These are phyloP conservation scores for Termitomyces sp. DNA, from an alignment of 768 basidiomycete genomes.

Conservation along the genomic window DNA sequence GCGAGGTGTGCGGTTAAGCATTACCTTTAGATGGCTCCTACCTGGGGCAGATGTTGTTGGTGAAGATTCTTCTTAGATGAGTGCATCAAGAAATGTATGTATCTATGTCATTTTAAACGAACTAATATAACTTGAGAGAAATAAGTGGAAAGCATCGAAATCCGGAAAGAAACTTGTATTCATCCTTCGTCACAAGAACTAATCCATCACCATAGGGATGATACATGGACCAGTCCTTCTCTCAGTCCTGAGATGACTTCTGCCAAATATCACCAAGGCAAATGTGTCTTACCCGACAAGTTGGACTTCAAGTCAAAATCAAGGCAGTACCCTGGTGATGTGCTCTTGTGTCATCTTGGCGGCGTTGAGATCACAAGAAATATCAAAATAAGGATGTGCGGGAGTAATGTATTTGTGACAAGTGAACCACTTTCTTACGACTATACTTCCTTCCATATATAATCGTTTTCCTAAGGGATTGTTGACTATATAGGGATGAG, in stretches of 20 bases:
- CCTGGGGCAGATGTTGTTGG: slow-evolving; percentile 84
- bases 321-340: not conserved
- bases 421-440: not conserved
- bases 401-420: no score
- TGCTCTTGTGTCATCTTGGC: not conserved
- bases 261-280: not conserved
- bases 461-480: not conserved
- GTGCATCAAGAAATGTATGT: not conserved
- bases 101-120: not conserved
- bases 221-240: not conserved
- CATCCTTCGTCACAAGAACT: not conserved
- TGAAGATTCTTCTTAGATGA: slow-evolving; percentile 8
- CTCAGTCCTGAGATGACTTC: not conserved
- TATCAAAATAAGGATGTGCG: no score
- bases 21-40: slow-evolving; percentile 85
- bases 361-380: no score
- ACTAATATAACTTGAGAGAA: not conserved
- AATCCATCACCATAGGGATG: not conserved
- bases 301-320: not conserved
- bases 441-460: not conserved
- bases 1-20: slow-evolving; percentile 61
- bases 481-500: not conserved
- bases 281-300: not conserved
- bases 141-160: not conserved
- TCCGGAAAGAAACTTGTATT: not conserved